Evolutionary conservation across 768 basidiomycete genomes (phyloP).

Genomic region (Agaricus bisporus): DNA sequence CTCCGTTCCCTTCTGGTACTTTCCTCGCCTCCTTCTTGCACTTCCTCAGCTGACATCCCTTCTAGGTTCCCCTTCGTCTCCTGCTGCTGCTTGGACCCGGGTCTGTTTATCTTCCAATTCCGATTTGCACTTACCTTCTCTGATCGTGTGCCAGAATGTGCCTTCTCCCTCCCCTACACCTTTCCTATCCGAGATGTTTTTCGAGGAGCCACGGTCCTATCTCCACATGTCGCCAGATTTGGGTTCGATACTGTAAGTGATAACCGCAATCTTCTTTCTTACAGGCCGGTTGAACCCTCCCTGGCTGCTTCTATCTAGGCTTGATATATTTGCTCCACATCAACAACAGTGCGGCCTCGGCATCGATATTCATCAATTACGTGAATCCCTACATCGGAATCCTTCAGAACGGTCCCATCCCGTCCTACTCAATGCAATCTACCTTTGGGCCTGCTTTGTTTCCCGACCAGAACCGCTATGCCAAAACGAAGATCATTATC

Average conservation of each 20-base stretch:
- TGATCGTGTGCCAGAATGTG: slow-evolving; percentile 24
- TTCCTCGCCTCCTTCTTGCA: not conserved
- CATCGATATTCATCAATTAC: slow-evolving; percentile 58
- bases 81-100: slow-evolving; percentile 45
- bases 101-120: slow-evolving; percentile 18
- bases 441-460: slow-evolving; percentile 78
- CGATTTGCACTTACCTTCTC: not conserved
- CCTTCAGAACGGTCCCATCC: slow-evolving; percentile 63
- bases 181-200: slow-evolving; percentile 39
- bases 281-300: not conserved
- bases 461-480: slow-evolving; percentile 65
- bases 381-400: slow-evolving; percentile 52
- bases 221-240: slow-evolving; percentile 52
- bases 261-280: not conserved
- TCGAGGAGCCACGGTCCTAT: slow-evolving; percentile 43
- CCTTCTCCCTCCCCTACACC: slow-evolving; percentile 49
- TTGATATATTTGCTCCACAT: slow-evolving; percentile 73
- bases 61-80: slow-evolving; percentile 42
- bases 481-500: slow-evolving; percentile 69
- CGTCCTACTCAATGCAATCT: slow-evolving; percentile 73
- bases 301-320: slow-evolving; percentile 32
- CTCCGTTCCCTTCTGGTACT: slow-evolving; percentile 53
- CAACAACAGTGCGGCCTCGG: slow-evolving; percentile 71
- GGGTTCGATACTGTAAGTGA: slow-evolving; percentile 58
- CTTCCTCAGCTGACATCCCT: not conserved